Evolutionary conservation across 1,284 basidiomycete species (phyloP).

Genomic region (Sporisorium graminicola): DNA sequence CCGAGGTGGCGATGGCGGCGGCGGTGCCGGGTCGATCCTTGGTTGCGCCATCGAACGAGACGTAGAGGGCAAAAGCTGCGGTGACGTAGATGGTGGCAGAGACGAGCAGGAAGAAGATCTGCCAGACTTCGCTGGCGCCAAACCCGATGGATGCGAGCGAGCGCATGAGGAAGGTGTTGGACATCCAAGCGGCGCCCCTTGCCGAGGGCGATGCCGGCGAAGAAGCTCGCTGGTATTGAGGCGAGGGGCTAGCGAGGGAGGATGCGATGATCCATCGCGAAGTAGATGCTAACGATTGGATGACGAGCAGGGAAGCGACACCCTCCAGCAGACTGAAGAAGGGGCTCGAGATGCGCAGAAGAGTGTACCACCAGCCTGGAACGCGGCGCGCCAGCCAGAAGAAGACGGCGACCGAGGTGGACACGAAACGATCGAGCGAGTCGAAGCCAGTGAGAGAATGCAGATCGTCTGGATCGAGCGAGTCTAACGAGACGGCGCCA

Average conservation of each 20-base stretch:
- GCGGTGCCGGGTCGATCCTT: constrained; percentile 59
- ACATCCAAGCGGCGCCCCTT: constrained; percentile 34
- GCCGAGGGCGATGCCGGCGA: constrained; percentile 2
- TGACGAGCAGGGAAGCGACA: constrained; percentile 66
- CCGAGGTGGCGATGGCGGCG: constrained; percentile 62
- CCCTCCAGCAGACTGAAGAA: constrained; percentile 68
- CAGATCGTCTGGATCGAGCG: constrained; percentile 10
- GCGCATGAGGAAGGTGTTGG: constrained; percentile 50
- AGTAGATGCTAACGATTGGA: constrained; percentile 63
- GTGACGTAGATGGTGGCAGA: constrained; percentile 67
- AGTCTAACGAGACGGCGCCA: neutral
- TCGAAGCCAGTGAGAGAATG: constrained; percentile 34
- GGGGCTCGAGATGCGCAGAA: constrained; percentile 63
- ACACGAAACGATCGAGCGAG: constrained; percentile 23
- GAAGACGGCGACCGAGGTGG: constrained; percentile 42
- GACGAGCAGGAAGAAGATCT: constrained; percentile 65
- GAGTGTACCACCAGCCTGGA: constrained; percentile 63
- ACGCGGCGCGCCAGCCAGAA: constrained; percentile 58
- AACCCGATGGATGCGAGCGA: constrained; percentile 59
- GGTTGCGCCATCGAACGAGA: constrained; percentile 64
- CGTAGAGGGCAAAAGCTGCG: constrained; percentile 60
- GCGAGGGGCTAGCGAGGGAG: constrained; percentile 79
- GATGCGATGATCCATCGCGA: constrained; percentile 71
- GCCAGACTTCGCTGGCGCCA: constrained; percentile 64
- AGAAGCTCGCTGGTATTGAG: constrained; percentile 77